Evolutionary conservation across 1,284 basidiomycete genomes (phyloP), one percentile per base, ranked within the genome.

Genomic region (Apiotrichum gamsii): DNA sequence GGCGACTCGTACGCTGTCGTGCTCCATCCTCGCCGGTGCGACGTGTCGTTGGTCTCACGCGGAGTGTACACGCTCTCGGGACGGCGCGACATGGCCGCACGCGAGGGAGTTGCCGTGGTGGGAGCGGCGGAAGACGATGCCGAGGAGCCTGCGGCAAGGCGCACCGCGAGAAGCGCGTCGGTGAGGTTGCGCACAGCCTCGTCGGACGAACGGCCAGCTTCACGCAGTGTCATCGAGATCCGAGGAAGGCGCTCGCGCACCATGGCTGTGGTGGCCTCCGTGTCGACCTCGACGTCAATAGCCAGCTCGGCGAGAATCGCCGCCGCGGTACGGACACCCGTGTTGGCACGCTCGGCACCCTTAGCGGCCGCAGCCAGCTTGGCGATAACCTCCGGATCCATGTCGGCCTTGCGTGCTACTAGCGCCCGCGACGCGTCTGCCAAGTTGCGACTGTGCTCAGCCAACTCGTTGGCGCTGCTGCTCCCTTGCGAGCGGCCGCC

Each of bases 131-230:
- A 6, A 11, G 25, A 6, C 25, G 25, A 6, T 6, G 25, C 11
- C 6, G 25, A 28, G n/a, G n/a, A n/a, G n/a, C n/a, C n/a, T n/a
- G n/a, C n/a, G n/a, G n/a, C n/a, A n/a, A n/a, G n/a, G 32, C 46
- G 33, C 2, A 45, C 41, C 3, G 47, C 44, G 1, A 70, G 49
- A 34, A 70, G 47, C 19, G 69, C 51, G 11, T 60, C 51, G 4
- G 68, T 70, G 14, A 69, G 49, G 40, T 67, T 63, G 10, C 68
- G 54, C 3, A 69, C 59, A 3, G 57, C 62, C 36, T 65, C 62
- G 45, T 70, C 68, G 2, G 59, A 61, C 8, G 58, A 45, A 23
- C 57, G 52, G 2, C 49, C 55, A 0, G 67, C 61, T n/a, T 70
- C 65, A 8, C 61, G 51, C 11, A 69, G 45, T 6, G 59, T 37